These are phyloP conservation scores for Penicillium soppii DNA, from an alignment of 495 filamentous ascomycete species.

Conservation along the genomic window DNA sequence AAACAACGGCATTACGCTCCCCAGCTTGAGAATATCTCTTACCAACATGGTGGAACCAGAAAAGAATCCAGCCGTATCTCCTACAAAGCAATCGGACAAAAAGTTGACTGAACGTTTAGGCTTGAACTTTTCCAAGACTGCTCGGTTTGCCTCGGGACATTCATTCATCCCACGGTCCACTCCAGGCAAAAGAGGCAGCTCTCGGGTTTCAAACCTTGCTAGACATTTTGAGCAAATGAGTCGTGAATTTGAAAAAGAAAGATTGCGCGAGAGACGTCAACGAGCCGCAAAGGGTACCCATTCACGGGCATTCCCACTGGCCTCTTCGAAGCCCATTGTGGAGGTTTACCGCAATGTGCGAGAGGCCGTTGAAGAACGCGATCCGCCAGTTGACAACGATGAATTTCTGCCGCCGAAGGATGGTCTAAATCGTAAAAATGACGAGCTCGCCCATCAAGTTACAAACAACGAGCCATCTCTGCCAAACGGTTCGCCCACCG, in stretches of 20 bases:
- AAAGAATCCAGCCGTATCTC: conserved; percentile 23
- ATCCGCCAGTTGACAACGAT: conserved; percentile 67
- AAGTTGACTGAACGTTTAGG: conserved; percentile 68
- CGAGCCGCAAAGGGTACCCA: conserved; percentile 77
- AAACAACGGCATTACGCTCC: conserved; percentile 19
- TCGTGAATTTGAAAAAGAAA: conserved; percentile 94
- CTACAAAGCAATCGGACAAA: conserved; percentile 59
- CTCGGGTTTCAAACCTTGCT: conserved; percentile 81
- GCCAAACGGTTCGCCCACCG: conserved; percentile 28
- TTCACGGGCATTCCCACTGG: conserved; percentile 80
- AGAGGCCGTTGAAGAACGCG: conserved; percentile 85
- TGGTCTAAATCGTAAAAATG: conserved; percentile 25
- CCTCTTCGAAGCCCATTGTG: conserved; percentile 92
- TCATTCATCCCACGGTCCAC: conserved; percentile 91
- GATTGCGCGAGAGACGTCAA: conserved; percentile 79
- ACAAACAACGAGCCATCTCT: conserved; percentile 16
- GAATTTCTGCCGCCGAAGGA: conserved; percentile 30
- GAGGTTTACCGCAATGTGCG: conserved; percentile 92
- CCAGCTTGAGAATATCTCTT: conserved; percentile 16
- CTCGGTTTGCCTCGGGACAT: conserved; percentile 56
- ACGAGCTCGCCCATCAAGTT: conserved; percentile 29
- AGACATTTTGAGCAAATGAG: conserved; percentile 96
- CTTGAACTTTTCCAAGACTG: conserved; percentile 57
- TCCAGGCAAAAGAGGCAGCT: conserved; percentile 59
- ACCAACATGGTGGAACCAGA: conserved; percentile 17